Conservation (phyloP, 2,329 filamentous ascomycete genomes). For the Pseudocercospora fuligena region DNA sequence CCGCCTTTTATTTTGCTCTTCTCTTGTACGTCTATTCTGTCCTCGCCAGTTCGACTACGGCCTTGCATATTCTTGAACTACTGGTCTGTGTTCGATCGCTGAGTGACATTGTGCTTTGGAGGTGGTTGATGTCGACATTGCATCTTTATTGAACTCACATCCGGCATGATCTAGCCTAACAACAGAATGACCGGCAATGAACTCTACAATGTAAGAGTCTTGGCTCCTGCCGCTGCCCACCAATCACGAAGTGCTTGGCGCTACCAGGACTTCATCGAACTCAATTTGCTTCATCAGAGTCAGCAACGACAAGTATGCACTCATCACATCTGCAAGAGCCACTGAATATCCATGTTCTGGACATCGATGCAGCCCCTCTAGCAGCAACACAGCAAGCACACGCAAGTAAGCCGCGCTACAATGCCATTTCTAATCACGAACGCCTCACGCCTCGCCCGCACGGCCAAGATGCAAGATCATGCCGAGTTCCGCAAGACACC, state of each 20-base stretch:
- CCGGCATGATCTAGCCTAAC: too few relatives aligned
- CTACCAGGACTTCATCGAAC: not conserved
- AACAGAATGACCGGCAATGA: too few relatives aligned
- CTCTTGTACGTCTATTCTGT: too few relatives aligned
- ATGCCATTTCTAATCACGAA: not conserved
- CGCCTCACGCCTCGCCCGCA: not conserved
- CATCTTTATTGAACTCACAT: too few relatives aligned
- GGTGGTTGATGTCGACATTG: not conserved
- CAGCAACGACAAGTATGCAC: not conserved
- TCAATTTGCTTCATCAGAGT: not conserved
- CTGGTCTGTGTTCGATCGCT: too few relatives aligned
- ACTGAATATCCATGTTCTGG: not conserved
- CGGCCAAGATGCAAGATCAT: slow-evolving; percentile 18
- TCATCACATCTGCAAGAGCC: not conserved
- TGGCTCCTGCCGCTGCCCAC: not conserved
- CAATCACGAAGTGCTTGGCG: not conserved
- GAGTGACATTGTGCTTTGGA: too few relatives aligned
- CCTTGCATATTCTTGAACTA: too few relatives aligned
- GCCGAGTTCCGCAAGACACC: slow-evolving; percentile 20
- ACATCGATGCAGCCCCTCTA: not conserved
- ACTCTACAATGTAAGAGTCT: too few relatives aligned
- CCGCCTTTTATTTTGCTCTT: too few relatives aligned
- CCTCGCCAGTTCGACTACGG: too few relatives aligned
- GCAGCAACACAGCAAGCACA: not conserved
- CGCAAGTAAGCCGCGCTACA: not conserved